phyloP scores from a whole-genome alignment of 306 rosid species.

The Inga laurina region DNA sequence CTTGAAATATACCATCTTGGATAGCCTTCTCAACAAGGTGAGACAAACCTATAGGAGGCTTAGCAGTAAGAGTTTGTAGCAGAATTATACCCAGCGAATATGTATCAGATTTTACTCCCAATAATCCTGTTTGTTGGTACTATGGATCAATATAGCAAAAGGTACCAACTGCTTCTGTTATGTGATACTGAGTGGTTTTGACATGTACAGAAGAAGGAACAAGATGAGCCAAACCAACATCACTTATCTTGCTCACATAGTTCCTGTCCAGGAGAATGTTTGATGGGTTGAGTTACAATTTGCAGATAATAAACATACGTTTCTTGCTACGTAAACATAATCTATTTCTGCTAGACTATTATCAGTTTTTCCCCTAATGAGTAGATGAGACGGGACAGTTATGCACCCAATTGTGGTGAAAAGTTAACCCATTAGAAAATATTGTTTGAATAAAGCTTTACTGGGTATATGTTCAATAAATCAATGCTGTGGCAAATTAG shows the following conservation, averaged over 20 bases:
- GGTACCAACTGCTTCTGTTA: slow-evolving; percentile 89
- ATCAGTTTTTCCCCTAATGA: background rate
- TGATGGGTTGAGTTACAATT: slow-evolving; percentile 61
- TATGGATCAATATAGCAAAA: slow-evolving; percentile 93
- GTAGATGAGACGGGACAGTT: background rate
- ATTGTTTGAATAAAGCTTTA: background rate
- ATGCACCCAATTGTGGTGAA: background rate
- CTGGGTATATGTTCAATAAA: background rate
- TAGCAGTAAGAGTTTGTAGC: slow-evolving; percentile 72
- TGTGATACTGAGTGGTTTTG: slow-evolving; percentile 61
- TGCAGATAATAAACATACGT: background rate
- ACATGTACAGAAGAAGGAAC: slow-evolving; percentile 65
- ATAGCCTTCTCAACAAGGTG: slow-evolving; percentile 61
- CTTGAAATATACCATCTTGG: slow-evolving; percentile 32
- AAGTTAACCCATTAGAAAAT: background rate
- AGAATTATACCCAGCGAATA: slow-evolving; percentile 78
- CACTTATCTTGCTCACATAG: slow-evolving; percentile 73
- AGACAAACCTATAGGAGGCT: slow-evolving; percentile 77
- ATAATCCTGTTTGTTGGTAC: slow-evolving; percentile 79
- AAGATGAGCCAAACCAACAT: slow-evolving; percentile 86
- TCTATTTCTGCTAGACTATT: background rate
- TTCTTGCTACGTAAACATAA: background rate
- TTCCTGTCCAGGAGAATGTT: slow-evolving; percentile 70
- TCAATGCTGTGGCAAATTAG: background rate
- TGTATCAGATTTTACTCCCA: slow-evolving; percentile 89